Conservation (phyloP, 2,329 filamentous ascomycete genomes). For the Sporothrix luriei region DNA sequence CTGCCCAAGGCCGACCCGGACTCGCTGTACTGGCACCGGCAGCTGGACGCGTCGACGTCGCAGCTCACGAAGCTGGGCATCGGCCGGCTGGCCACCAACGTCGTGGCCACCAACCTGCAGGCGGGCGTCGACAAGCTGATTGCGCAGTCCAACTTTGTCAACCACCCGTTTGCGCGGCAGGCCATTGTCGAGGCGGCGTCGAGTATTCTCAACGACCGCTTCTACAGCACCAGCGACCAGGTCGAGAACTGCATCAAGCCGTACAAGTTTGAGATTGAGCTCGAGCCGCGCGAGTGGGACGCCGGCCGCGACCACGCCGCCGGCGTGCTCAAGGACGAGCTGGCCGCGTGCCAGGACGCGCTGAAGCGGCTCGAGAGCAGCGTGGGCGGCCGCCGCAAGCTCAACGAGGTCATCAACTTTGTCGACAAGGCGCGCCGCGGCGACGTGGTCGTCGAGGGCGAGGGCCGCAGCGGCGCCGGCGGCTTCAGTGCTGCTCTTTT, state of each 20-base stretch:
- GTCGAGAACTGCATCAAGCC: slow-evolving; percentile 99
- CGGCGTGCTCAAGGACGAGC: slow-evolving; percentile 79
- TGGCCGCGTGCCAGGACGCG: slow-evolving; percentile 80
- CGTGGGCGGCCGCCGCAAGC: slow-evolving; percentile 79
- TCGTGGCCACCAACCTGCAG: slow-evolving; percentile 86
- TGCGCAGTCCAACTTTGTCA: slow-evolving; percentile 77
- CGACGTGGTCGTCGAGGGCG: slow-evolving; percentile 80
- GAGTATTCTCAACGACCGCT: slow-evolving; percentile 87
- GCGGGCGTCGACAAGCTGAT: slow-evolving; percentile 79
- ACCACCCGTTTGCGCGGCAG: slow-evolving; percentile 87
- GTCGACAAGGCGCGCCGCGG: slow-evolving; percentile 88
- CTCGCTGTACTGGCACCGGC: slow-evolving; percentile 88
- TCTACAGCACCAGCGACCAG: slow-evolving; percentile 96
- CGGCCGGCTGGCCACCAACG: slow-evolving; percentile 85
- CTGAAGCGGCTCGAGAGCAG: slow-evolving; percentile 72
- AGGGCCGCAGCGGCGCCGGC: slow-evolving; percentile 80
- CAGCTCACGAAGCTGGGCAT: slow-evolving; percentile 92
- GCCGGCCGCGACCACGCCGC: slow-evolving; percentile 82
- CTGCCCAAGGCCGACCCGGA: slow-evolving; percentile 84
- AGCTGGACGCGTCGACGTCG: slow-evolving; percentile 88
- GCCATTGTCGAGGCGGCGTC: slow-evolving; percentile 91
- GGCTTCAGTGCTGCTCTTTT: slow-evolving; percentile 89
- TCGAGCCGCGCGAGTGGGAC: slow-evolving; percentile 86
- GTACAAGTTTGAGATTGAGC: slow-evolving; percentile 96
- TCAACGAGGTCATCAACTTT: slow-evolving; percentile 86